These are phyloP conservation scores for Trypanosoma mega DNA, from an alignment of 208 protist genomes.

Conservation along the genomic window DNA sequence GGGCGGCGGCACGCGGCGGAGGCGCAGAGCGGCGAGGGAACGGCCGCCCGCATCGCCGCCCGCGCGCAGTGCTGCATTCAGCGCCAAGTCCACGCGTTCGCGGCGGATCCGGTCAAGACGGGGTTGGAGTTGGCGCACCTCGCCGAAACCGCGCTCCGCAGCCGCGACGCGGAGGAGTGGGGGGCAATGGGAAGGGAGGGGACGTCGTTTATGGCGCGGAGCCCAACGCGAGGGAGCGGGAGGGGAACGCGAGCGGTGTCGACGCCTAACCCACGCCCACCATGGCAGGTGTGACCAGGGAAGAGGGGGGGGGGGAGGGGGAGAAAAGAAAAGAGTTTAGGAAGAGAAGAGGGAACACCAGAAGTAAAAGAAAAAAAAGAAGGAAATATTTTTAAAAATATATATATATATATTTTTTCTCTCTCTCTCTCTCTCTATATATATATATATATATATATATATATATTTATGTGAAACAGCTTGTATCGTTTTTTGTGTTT, in stretches of 20 bases:
- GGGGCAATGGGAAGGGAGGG: slow-evolving; percentile 12
- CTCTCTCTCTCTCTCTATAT: no score
- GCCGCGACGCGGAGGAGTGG: slow-evolving; percentile 2
- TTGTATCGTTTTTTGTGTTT: slow-evolving; percentile 10
- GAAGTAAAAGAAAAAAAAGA: no score
- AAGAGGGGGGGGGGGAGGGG: no score
- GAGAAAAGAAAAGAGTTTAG: no score
- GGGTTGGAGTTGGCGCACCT: slow-evolving; percentile 27
- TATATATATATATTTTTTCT: no score
- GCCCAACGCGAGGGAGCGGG: neutral
- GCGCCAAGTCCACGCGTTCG: slow-evolving; percentile 25
- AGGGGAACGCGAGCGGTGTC: no score
- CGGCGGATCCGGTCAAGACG: slow-evolving; percentile 32
- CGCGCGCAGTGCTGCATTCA: slow-evolving; percentile 29
- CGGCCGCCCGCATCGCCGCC: slow-evolving; percentile 26
- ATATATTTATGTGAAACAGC: neutral
- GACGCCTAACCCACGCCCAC: neutral
- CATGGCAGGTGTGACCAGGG: neutral
- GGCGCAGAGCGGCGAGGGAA: slow-evolving; percentile 21
- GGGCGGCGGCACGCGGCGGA: slow-evolving; percentile 24
- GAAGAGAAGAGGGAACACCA: no score
- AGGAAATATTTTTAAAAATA: no score
- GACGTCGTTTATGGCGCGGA: slow-evolving; percentile 7
- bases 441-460: slow-evolving; percentile 1
- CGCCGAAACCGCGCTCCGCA: slow-evolving; percentile 1